Evolutionary conservation across 345 rosid species (phyloP).

Genomic region (Euclidium syriacum): DNA sequence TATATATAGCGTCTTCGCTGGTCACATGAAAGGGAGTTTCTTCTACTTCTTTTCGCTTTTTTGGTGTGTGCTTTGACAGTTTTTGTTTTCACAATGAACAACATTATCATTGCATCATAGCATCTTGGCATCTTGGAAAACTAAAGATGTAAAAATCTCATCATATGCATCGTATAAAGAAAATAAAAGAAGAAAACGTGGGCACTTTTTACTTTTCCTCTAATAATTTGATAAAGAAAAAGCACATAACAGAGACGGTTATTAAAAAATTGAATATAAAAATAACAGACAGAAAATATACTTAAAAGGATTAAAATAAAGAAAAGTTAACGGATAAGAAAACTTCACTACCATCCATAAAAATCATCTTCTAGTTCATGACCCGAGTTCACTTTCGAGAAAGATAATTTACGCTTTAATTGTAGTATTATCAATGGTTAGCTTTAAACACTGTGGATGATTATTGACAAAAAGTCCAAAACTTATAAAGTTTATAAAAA

Average conservation of each 20-base stretch:
- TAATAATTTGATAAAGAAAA: constrained; percentile 3
- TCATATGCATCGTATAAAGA: constrained; percentile 3
- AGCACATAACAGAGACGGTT: not conserved
- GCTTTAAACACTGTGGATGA: too few relatives aligned
- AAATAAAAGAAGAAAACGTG: constrained; percentile 25
- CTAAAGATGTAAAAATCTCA: constrained; percentile 2
- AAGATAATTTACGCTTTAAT: too few relatives aligned
- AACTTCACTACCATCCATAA: too few relatives aligned
- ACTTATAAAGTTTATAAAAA: too few relatives aligned
- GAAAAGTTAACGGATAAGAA: too few relatives aligned
- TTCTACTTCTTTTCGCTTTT: not conserved
- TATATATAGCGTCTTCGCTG: not conserved
- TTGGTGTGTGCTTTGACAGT: constrained; percentile 18
- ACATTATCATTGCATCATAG: not conserved
- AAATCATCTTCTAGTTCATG: too few relatives aligned
- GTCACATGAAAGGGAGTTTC: constrained; percentile 32
- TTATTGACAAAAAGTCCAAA: too few relatives aligned
- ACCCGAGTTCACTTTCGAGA: too few relatives aligned
- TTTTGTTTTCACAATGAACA: not conserved
- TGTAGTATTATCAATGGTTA: too few relatives aligned
- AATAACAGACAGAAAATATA: too few relatives aligned
- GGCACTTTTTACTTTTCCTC: constrained; percentile 11
- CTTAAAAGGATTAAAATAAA: too few relatives aligned
- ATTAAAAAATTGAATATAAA: not conserved
- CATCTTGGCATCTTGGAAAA: constrained; percentile 19